Evolutionary conservation across 1,139 yeast genomes (phyloP).

Genomic region (Yamadazyma epiphylla): DNA sequence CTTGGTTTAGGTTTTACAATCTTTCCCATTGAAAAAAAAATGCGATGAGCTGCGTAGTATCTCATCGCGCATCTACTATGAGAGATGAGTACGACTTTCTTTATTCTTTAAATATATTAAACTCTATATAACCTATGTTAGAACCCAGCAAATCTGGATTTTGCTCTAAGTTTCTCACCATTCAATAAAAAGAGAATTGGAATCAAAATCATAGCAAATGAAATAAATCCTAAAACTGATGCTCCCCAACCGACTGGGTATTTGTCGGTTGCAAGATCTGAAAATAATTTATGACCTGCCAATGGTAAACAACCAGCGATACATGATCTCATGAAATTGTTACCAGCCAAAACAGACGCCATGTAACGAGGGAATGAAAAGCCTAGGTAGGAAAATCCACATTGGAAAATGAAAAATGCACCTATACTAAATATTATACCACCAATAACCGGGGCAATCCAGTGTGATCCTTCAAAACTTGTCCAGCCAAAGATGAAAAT

Average conservation of each 20-base stretch:
- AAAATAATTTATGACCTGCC: constrained; percentile 51
- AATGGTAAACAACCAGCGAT: constrained; percentile 64
- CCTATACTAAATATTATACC: constrained; percentile 34
- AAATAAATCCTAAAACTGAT: constrained; percentile 42
- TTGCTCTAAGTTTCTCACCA: too few relatives aligned
- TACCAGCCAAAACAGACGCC: constrained; percentile 61
- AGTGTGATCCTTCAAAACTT: constrained; percentile 30
- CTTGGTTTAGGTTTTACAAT: background rate
- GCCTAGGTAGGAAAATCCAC: constrained; percentile 31
- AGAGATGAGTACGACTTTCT: too few relatives aligned
- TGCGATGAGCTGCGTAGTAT: background rate
- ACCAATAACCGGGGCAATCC: constrained; percentile 42
- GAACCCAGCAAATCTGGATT: too few relatives aligned
- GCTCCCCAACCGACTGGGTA: constrained; percentile 60
- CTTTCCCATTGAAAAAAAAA: background rate
- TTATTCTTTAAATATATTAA: too few relatives aligned
- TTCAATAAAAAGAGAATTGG: constrained; percentile 48
- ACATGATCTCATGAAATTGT: constrained; percentile 49
- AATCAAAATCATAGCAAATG: constrained; percentile 39
- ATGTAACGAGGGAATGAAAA: constrained; percentile 33
- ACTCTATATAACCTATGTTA: too few relatives aligned
- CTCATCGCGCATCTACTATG: too few relatives aligned
- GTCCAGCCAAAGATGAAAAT: constrained; percentile 53
- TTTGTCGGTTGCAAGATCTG: constrained; percentile 37
- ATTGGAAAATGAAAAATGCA: constrained; percentile 40